Evolutionary conservation across 495 filamentous ascomycete species (phyloP), one percentile per base, ranked within the genome.

Genomic region (Penicillium diatomitis): DNA sequence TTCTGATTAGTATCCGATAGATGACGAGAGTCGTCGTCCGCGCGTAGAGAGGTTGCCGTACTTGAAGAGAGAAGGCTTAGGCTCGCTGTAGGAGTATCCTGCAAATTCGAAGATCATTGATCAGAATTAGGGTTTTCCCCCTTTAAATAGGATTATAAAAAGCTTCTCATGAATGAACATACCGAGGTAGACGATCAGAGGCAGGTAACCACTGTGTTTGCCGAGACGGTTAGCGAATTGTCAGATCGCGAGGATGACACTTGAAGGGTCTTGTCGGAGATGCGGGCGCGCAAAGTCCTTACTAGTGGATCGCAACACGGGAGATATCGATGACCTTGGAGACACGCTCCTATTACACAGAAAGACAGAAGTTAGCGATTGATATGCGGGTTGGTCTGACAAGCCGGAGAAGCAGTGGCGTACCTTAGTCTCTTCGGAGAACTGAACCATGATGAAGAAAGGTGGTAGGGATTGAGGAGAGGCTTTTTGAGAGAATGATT

Each of bases 341-440:
- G 69, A 97, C 95, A 73, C 92, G 87, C 80, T 98, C 92, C 92
- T 96, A 30, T 30, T 41, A 53, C 61, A 48, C 37, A 54, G 46
- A 50, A 56, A 30, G 41, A 34, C 41, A 39, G 41, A 27, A 30
- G 50, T 20, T 20, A 20, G 20, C 20, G 20, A 20, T 20, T 20
- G 20, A 20, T 20, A 20, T 20, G 20, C 20, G 20, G 20, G 20
- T 20, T 20, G 20, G 20, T 20, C 20, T 20, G 20, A 20, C 20
- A 20, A 20, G 20, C 20, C 20, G 7, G 20, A 29, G 10, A 33
- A 27, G 27, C 10, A 36, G 48, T 66, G 27, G 40, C 56, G 49
- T 62, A 95, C 90, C 84, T 96, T 97, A 55, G 88, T 87, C 72
- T 98, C 92, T 66, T 98, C 92, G 34, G 92, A 98, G 54, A 97